Evolutionary conservation across 1,284 basidiomycete genomes (phyloP).

Genomic region (Garcileccinum viscosum): DNA sequence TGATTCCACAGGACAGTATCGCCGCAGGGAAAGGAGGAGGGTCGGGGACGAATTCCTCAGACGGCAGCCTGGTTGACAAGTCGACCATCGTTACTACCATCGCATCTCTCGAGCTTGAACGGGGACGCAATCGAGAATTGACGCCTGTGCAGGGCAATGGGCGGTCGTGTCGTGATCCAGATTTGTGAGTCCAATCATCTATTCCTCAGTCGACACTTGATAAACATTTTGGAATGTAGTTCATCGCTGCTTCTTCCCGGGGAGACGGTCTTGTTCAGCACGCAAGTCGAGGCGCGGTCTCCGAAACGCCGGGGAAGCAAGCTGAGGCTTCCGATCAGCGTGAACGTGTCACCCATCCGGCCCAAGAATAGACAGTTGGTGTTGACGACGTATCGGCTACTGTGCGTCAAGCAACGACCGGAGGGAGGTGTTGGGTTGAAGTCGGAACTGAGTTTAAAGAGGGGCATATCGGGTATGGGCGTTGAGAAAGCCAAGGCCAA

Average conservation of each 20-base stretch:
- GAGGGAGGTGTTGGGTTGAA: conserved; percentile 50
- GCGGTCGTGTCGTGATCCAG: conserved; percentile 40
- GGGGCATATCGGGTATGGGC: conserved; percentile 42
- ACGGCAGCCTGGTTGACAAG: conserved; percentile 53
- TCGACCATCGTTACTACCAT: conserved; percentile 42
- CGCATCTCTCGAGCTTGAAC: conserved; percentile 18
- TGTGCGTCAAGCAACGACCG: conserved; percentile 60
- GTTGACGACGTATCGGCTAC: conserved; percentile 60
- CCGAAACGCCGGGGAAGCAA: conserved; percentile 65
- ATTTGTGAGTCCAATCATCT: conserved; percentile 45
- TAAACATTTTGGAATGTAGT: conserved; percentile 35
- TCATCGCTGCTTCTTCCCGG: conserved; percentile 48
- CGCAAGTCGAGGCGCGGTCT: conserved; percentile 59
- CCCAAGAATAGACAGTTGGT: conserved; percentile 62
- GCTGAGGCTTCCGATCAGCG: conserved; percentile 57
- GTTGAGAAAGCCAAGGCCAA: conserved; percentile 48
- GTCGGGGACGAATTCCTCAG: conserved; percentile 52
- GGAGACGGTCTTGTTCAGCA: conserved; percentile 57
- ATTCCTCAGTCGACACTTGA: not conserved
- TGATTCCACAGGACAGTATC: conserved; percentile 2
- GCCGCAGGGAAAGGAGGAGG: conserved; percentile 30
- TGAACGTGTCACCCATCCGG: conserved; percentile 51
- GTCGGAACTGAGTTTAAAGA: conserved; percentile 51
- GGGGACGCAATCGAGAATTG: conserved; percentile 60
- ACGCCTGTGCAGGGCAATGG: conserved; percentile 64